Base-by-base conservation (phyloP, 768 basidiomycete genomes). In the Artomyces pyxidatus region DNA sequence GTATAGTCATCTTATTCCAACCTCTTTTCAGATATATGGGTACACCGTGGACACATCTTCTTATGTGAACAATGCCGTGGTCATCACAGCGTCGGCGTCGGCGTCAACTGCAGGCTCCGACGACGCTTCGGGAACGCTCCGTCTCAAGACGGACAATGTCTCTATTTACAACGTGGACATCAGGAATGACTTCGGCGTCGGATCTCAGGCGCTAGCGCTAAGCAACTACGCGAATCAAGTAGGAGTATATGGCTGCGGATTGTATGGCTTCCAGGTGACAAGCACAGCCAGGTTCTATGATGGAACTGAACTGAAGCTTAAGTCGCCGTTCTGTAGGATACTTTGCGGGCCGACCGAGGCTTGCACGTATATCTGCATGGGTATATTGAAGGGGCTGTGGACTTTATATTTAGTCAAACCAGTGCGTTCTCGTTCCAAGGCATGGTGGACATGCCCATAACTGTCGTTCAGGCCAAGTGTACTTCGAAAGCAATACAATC, bases 111-210 rank as follows among this genome's bases (percentile, higher is more conserved):
- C n/a, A 10, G 72, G 71, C 5, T 73, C 71, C 1, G 62, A 77
- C 56, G 75, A 77, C 50, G 69, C 69, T 6, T 71, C 68, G 50
- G 74, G 75, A 1, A 76, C 75, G 0, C 55, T 77, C 9, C 71
- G 74, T 9, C 61, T 76, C 42, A 72, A 76, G 63, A 72, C 63
- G 37, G 58, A 63, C 42, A 58, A 64, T 37, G 63, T 68, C 29
- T 52, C 58, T 10, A 61, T 76, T 65, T 77, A 77, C 58, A 77
- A 77, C 42, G 65, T 76, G 40, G 68, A 76, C 42, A 68, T 77
- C 12, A 68, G 67, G 50, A 77, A 77, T 49, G 72, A 71, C 29
- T 71, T 65, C 49, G 75, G 74, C 0, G 49, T 58, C 3, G 73
- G 72, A 0, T 60, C 65, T 2, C 75, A 76, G 53, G 76, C 75